Base-by-base conservation (phyloP, 176 grass and related monocot species). In the Triticum dicoccoides region DNA sequence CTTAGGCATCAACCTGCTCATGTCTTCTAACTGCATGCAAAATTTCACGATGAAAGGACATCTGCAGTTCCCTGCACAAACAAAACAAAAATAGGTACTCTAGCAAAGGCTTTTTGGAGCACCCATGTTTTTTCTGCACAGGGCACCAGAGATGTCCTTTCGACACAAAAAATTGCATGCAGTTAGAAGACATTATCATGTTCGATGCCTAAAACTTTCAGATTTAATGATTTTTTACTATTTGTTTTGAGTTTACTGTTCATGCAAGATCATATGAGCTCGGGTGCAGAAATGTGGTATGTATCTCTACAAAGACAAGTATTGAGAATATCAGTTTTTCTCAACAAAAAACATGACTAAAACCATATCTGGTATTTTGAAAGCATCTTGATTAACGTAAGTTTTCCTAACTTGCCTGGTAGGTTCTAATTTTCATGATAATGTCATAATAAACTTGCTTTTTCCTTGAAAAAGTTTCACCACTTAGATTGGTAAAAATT, bases 381-480 rank as follows among this genome's bases (percentile, higher is more conserved):
- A 29, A 82, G 30, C n/a, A 14, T 38, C 38, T 15, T 81, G 68
- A 67, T 77, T 77, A 77, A 39, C 51, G n/a, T 12, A 69, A 30
- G 34, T 47, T 5, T 24, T 49, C 47, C 61, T 76, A 82, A 42
- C 77, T 82, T 77, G 3, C 34, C 71, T 42, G 76, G 13, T 4
- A 74, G 71, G 54, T 39, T n/a, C 38, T 54, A 83, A 68, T 66
- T 79, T 63, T 74, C 38, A 41, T 74, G 18, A 75, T 75, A 69
- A 59, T 32, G 37, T 34, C 80, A 75, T 75, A 76, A 59, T 12
- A 15, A 45, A 85, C 65, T 42, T 75, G 37, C 44, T 51, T 85
- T 85, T 70, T 76, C 44, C 68, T 49, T 29, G 6, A 42, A 80
- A 54, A 17, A 35, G 9, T 42, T 84, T 83, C 66, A 54, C 56